Conservation (phyloP, 1,139 yeast species). For the Protomyces macrosporus region DNA sequence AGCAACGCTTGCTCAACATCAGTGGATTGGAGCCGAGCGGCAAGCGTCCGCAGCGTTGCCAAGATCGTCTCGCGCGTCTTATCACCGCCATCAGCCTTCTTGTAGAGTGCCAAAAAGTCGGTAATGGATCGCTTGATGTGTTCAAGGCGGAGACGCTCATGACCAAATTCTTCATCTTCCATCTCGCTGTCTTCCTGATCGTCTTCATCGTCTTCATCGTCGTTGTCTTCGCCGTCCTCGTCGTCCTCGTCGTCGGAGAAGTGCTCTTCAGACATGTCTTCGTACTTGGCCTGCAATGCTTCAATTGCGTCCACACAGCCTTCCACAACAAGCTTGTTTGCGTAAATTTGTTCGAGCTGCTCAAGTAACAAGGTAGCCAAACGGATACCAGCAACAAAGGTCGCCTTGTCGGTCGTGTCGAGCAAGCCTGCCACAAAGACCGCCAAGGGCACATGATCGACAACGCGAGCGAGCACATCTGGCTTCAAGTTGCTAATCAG, state of each 20-base stretch:
- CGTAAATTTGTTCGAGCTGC: slow-evolving; percentile 46
- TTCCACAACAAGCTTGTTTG: slow-evolving; percentile 58
- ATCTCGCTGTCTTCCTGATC: slow-evolving; percentile 36
- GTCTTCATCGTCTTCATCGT: slow-evolving; percentile 32
- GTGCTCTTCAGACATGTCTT: background rate
- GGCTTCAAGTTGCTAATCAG: slow-evolving; percentile 42
- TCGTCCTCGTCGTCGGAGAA: slow-evolving; percentile 24
- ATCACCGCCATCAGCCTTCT: background rate
- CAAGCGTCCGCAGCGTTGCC: slow-evolving; percentile 48
- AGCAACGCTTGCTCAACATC: background rate
- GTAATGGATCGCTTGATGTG: slow-evolving; percentile 18
- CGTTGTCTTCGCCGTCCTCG: slow-evolving; percentile 28
- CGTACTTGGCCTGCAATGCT: slow-evolving; percentile 25
- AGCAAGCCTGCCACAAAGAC: slow-evolving; percentile 62
- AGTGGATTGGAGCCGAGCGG: slow-evolving; percentile 36
- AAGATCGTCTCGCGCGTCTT: slow-evolving; percentile 1
- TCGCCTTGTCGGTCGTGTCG: slow-evolving; percentile 6
- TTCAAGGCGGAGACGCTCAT: slow-evolving; percentile 5
- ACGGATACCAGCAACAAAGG: slow-evolving; percentile 34
- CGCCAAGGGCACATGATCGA: slow-evolving; percentile 37
- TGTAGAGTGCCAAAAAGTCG: background rate
- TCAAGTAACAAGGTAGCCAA: slow-evolving; percentile 47
- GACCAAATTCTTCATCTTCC: slow-evolving; percentile 36
- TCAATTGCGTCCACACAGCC: slow-evolving; percentile 59
- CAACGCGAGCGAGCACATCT: slow-evolving; percentile 33